Evolutionary conservation across 2,329 filamentous ascomycete genomes (phyloP).

Genomic region (Colletotrichum lentis): DNA sequence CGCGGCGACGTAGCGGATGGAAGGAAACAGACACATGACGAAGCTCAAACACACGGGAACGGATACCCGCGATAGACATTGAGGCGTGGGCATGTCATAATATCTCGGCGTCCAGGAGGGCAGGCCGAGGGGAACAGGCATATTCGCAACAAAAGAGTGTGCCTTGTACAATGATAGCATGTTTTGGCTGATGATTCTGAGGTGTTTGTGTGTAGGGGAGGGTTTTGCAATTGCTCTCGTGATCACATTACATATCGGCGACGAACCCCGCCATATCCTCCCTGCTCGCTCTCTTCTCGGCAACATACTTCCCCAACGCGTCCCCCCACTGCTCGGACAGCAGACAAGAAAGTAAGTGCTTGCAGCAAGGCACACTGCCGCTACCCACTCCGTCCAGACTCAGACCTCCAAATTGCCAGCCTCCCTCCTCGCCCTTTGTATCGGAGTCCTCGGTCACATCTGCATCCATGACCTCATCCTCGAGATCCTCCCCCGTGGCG

Average conservation of each 20-base stretch:
- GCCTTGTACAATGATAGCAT: slow-evolving; percentile 38
- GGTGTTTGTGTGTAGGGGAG: no score
- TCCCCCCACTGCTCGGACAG: slow-evolving; percentile 71
- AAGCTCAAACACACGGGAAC: slow-evolving; percentile 24
- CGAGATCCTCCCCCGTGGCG: not conserved
- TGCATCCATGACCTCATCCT: slow-evolving; percentile 34
- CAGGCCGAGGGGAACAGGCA: slow-evolving; percentile 27
- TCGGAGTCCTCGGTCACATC: slow-evolving; percentile 28
- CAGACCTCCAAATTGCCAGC: slow-evolving; percentile 60
- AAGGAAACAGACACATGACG: slow-evolving; percentile 6
- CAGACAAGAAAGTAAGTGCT: slow-evolving; percentile 87
- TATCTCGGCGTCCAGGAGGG: slow-evolving; percentile 37
- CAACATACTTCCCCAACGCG: slow-evolving; percentile 65
- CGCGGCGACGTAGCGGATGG: slow-evolving; percentile 14
- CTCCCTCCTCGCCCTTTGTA: slow-evolving; percentile 15
- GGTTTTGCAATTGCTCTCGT: not conserved
- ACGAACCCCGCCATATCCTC: slow-evolving; percentile 80
- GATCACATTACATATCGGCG: slow-evolving; percentile 48
- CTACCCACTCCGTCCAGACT: slow-evolving; percentile 48
- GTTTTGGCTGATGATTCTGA: slow-evolving; percentile 27
- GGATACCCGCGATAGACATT: slow-evolving; percentile 37
- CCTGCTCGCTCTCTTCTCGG: slow-evolving; percentile 61
- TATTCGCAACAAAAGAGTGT: slow-evolving; percentile 32
- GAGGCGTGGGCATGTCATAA: slow-evolving; percentile 36
- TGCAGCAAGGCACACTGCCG: slow-evolving; percentile 70